Base-by-base conservation (phyloP, 73 alveolate species). In the Diophrys appendiculata region DNA sequence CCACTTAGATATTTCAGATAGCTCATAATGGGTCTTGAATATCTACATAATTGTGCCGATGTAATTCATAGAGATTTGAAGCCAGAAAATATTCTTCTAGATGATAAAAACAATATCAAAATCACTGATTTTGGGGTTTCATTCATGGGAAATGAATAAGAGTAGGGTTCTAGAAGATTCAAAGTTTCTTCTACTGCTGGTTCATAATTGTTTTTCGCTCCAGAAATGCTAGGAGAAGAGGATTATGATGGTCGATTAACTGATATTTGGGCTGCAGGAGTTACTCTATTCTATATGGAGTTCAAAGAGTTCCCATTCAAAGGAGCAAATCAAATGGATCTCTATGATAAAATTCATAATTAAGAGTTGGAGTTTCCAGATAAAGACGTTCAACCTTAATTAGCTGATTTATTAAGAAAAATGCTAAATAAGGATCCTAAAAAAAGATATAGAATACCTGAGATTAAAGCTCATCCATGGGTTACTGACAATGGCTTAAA, bases 181-280 rank as follows among this genome's bases (percentile, higher is more conserved):
- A 43, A 43, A 43, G 60, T 43, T 5, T 5, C n/a, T 11, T 43
- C 60, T 43, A 43, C 60, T 43, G 60, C 60, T 5, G 60, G 60
- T 5, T 43, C 60, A 11, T 43, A 43, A 43, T 18, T 43, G n/a
- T 43, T 43, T 18, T 43, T 11, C 18, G 60, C 60, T 18, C 60
- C 60, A 43, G 60, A 43, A 18, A 43, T 43, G 60, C 60, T 43
- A 11, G 60, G 60, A 43, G 60, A 43, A 43, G 60, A 43, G 5
- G 60, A 43, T 18, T 43, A 43, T 43, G 60, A 43, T 43, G 60
- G 60, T 5, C 5, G 60, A 43, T 18, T 43, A 18, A 43, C 97
- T 56, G 99, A 97, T 76, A 88, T 97, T 0, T 97, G 99, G 99
- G 95, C 99, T 53, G 82, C 95, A 52, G 99, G 99, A 0, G 94